Percentiles rank a stretch among this genome's conserved stretches.
phyloP scores from a whole-genome alignment of 2,329 filamentous ascomycete genomes.

The Thelonectria olida region DNA sequence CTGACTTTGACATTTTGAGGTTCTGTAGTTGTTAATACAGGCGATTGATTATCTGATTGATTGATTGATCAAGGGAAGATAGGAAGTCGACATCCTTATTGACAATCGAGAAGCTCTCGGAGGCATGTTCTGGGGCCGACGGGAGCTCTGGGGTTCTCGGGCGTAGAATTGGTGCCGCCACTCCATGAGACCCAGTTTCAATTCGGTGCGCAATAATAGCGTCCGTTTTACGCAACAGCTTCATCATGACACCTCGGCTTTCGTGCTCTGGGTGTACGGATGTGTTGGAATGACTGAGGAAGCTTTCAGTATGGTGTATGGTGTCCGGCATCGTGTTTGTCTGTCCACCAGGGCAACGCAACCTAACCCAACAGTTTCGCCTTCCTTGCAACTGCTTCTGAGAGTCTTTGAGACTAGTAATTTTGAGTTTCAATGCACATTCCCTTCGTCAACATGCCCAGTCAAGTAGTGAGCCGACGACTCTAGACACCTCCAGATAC shows the following conservation, averaged over 20 bases:
- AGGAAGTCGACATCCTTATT: slow-evolving; percentile 4
- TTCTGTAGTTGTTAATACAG: not conserved
- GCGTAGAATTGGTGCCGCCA: slow-evolving; percentile 7
- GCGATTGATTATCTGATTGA: not conserved
- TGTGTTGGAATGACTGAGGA: no score
- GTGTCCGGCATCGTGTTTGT: no score
- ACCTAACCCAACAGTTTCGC: no score
- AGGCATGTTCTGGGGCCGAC: slow-evolving; percentile 10
- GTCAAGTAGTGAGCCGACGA: no score
- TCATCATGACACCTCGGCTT: no score
- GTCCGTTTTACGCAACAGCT: not conserved
- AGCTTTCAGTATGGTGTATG: no score
- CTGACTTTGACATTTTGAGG: slow-evolving; percentile 13
- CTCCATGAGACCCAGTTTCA: not conserved
- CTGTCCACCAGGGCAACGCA: not conserved
- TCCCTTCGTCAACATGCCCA: no score
- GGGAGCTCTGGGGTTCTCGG: not conserved
- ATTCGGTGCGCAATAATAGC: slow-evolving; percentile 10
- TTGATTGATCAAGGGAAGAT: not conserved
- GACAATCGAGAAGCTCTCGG: slow-evolving; percentile 6
- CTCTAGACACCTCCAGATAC: no score
- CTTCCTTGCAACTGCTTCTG: no score
- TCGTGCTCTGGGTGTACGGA: no score
- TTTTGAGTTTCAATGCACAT: no score
- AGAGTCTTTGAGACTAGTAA: no score